phyloP scores from a whole-genome alignment of 768 basidiomycete genomes.

The Xerocomus potaroensis region DNA sequence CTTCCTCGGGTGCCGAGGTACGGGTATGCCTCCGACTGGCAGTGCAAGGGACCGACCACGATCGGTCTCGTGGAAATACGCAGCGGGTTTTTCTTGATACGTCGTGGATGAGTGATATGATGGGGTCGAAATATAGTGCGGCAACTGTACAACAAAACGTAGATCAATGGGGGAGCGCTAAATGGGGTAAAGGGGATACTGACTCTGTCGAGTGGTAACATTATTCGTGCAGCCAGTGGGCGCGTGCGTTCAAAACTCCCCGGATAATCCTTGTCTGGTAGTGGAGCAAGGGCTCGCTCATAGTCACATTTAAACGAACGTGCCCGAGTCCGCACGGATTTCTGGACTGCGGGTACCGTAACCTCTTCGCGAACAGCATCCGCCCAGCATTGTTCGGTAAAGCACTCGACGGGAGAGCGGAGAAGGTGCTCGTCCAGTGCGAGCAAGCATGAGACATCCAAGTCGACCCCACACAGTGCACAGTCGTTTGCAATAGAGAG shows the following conservation, averaged over 20 bases:
- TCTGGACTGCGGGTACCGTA: neutral
- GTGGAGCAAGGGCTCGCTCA: neutral
- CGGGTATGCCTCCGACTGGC: conserved; percentile 7
- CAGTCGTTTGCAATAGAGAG: conserved; percentile 20
- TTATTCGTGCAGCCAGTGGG: conserved; percentile 17
- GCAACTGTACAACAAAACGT: conserved; percentile 2
- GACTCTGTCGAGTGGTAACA: conserved; percentile 15
- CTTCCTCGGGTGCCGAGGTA: conserved; percentile 10
- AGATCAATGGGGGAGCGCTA: neutral
- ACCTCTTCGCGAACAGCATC: conserved; percentile 31
- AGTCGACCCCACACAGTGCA: conserved; percentile 27
- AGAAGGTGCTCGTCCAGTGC: conserved; percentile 39
- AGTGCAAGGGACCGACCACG: conserved; percentile 12
- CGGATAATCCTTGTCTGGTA: conserved; percentile 1
- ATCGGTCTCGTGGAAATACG: conserved; percentile 19
- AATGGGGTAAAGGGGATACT: neutral
- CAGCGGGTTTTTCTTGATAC: conserved; percentile 4
- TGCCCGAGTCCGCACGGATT: conserved; percentile 2
- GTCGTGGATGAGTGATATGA: conserved; percentile 6
- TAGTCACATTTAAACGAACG: conserved; percentile 16
- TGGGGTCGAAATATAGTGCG: conserved; percentile 2
- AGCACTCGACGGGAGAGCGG: conserved; percentile 34
- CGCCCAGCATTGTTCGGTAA: conserved; percentile 40
- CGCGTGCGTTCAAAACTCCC: conserved; percentile 9
- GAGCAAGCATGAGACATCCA: conserved; percentile 36